These are phyloP conservation scores for Phaeosphaeriaceae sp. DNA, from an alignment of 2,329 filamentous ascomycete species.

Conservation along the genomic window DNA sequence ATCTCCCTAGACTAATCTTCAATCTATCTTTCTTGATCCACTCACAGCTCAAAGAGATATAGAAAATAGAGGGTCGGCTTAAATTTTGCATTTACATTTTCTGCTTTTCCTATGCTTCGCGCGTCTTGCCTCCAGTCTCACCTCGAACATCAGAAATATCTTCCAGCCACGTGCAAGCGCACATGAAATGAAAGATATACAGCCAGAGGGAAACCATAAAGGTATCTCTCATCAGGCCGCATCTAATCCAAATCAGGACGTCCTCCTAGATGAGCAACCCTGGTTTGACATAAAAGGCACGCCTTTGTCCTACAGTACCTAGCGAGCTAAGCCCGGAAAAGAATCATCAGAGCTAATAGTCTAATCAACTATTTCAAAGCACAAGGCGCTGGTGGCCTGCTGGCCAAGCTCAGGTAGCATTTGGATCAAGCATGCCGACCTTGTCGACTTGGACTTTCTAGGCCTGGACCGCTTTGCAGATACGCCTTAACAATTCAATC, in stretches of 20 bases:
- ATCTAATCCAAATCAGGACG: conserved; percentile 2
- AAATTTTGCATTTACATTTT: too few species aligned
- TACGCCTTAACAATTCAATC: conserved; percentile 8
- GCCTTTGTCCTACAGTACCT: conserved; percentile 5
- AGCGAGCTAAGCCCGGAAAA: background rate
- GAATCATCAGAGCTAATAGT: background rate
- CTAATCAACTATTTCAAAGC: background rate
- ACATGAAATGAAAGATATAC: too few species aligned
- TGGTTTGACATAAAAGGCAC: conserved; percentile 4
- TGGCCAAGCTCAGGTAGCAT: conserved; percentile 6
- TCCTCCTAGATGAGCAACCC: background rate
- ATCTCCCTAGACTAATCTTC: too few species aligned
- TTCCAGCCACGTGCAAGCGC: background rate
- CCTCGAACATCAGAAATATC: background rate
- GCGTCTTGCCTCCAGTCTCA: background rate
- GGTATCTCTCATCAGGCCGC: conserved; percentile 1
- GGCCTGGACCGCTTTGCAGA: background rate
- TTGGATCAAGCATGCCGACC: conserved; percentile 6
- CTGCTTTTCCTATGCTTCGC: background rate
- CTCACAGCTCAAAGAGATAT: too few species aligned
- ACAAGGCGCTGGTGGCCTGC: conserved; percentile 5
- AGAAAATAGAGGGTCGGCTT: too few species aligned
- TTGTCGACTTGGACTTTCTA: conserved; percentile 8
- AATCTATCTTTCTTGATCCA: too few species aligned
- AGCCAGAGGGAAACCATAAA: background rate